phyloP scores from a whole-genome alignment of 257 asterid genomes.

The Capsicum rhomboideum region DNA sequence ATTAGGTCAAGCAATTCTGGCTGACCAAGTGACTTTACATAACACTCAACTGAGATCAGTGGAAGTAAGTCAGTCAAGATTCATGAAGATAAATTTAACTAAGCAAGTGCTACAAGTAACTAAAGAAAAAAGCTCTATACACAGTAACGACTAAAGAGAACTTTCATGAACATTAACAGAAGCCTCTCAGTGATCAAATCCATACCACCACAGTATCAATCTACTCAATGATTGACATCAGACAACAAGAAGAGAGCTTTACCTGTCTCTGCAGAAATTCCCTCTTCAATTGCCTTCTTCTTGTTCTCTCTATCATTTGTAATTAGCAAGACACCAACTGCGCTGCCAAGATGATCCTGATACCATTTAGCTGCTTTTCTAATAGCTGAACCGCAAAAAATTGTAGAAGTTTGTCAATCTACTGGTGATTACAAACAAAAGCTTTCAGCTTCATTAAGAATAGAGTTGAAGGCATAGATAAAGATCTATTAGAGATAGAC shows the following conservation, averaged over 20 bases:
- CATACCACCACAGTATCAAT: background rate
- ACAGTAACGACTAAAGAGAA: background rate
- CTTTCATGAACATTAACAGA: background rate
- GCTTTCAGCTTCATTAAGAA: background rate
- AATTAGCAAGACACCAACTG: slow-evolving; percentile 53
- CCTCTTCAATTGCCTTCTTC: slow-evolving; percentile 73
- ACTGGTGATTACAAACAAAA: background rate
- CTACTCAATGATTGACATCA: background rate
- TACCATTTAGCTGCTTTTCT: slow-evolving; percentile 94
- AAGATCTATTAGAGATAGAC: background rate
- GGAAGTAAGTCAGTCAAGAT: background rate
- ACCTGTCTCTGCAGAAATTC: slow-evolving; percentile 94
- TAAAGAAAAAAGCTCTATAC: background rate
- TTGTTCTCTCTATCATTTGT: slow-evolving; percentile 90
- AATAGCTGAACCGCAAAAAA: slow-evolving; percentile 56
- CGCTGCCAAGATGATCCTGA: slow-evolving; percentile 74
- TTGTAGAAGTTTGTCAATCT: background rate
- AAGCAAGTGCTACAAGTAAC: background rate
- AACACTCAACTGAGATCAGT: slow-evolving; percentile 73
- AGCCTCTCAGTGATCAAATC: background rate
- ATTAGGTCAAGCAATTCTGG: slow-evolving; percentile 86
- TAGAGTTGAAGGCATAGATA: background rate
- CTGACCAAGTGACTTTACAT: slow-evolving; percentile 78
- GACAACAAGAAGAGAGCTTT: background rate
- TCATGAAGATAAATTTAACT: background rate